Conservation (phyloP, 345 rosid genomes). For the Ailanthus altissimus region DNA sequence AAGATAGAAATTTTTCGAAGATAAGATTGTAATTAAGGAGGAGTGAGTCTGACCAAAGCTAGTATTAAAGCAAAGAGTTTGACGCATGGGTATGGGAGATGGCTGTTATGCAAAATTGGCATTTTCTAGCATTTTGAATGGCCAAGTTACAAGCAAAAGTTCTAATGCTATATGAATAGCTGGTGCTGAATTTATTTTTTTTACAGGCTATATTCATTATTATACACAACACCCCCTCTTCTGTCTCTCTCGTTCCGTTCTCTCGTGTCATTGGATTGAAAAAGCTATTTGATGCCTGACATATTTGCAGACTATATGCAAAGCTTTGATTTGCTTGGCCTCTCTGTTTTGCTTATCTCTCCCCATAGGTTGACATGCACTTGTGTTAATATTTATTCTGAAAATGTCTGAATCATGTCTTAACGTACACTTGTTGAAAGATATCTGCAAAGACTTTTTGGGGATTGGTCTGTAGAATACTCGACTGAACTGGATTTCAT, state of each 20-base stretch:
- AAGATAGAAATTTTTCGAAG: slow-evolving; percentile 30
- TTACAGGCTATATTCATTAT: slow-evolving; percentile 29
- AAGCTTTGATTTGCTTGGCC: slow-evolving; percentile 33
- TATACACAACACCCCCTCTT: slow-evolving; percentile 22
- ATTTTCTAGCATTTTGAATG: slow-evolving; percentile 49
- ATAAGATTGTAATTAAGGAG: slow-evolving; percentile 47
- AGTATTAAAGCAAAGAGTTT: slow-evolving; percentile 26
- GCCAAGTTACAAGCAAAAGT: slow-evolving; percentile 20
- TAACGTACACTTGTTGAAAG: slow-evolving; percentile 44
- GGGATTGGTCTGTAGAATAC: slow-evolving; percentile 21
- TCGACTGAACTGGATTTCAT: slow-evolving; percentile 1
- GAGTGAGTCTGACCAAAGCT: slow-evolving; percentile 38
- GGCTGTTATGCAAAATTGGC: slow-evolving; percentile 73
- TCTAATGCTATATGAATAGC: slow-evolving; percentile 4
- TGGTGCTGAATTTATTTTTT: slow-evolving; percentile 23
- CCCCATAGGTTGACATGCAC: slow-evolving; percentile 42
- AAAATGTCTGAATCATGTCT: slow-evolving; percentile 36
- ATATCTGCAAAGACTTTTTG: slow-evolving; percentile 29
- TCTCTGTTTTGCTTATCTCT: background rate
- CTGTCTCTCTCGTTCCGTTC: slow-evolving; percentile 9
- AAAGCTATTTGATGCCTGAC: slow-evolving; percentile 28
- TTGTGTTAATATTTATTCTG: slow-evolving; percentile 20
- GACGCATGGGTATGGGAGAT: slow-evolving; percentile 53
- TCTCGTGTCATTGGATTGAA: slow-evolving; percentile 17
- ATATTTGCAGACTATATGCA: slow-evolving; percentile 22